Evolutionary conservation across 2,329 filamentous ascomycete species (phyloP).

Genomic region (Fusarium nanum): DNA sequence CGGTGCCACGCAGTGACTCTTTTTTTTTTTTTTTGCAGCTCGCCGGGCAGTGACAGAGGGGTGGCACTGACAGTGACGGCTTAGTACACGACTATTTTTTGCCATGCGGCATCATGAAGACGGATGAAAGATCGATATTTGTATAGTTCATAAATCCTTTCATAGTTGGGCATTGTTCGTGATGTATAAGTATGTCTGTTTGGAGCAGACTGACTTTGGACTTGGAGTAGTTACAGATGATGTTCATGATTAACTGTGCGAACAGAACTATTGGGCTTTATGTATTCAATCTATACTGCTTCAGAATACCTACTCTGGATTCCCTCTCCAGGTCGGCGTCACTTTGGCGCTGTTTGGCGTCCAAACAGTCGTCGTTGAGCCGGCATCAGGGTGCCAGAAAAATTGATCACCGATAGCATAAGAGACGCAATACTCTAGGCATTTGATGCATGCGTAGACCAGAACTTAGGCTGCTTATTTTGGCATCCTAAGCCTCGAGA

Average conservation of each 20-base stretch:
- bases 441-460: background rate
- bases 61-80: background rate
- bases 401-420: background rate
- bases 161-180: background rate
- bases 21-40: background rate
- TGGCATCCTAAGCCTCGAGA: background rate
- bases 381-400: background rate
- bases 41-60: conserved; percentile 20
- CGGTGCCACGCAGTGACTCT: background rate
- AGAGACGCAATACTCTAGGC: background rate
- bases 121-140: background rate
- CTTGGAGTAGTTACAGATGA: background rate
- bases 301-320: background rate
- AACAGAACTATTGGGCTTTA: background rate
- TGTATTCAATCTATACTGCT: background rate
- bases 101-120: background rate
- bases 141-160: background rate
- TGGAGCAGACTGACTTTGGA: background rate
- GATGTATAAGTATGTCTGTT: background rate
- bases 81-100: background rate
- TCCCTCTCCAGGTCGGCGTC: background rate
- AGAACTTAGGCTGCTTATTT: background rate
- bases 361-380: background rate
- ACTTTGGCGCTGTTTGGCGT: background rate
- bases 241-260: background rate